Evolutionary conservation across 1,139 yeast genomes (phyloP).

Genomic region (Yueomyces sp.): DNA sequence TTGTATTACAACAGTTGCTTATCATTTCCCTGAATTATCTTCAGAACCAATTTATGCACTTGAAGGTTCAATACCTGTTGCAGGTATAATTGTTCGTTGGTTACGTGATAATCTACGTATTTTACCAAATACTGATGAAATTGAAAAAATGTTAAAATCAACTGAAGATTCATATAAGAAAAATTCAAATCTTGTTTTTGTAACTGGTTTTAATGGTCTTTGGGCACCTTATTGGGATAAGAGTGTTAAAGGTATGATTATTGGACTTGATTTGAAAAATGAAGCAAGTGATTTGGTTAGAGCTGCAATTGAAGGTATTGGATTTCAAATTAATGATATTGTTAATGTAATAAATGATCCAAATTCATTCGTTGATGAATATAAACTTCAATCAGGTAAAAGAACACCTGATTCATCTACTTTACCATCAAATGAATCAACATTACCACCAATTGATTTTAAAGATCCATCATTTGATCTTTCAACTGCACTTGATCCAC

Average conservation of each 20-base stretch:
- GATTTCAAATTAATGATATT: slow-evolving; percentile 87
- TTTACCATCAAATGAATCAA: not conserved
- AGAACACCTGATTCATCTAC: not conserved
- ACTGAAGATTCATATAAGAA: slow-evolving; percentile 71
- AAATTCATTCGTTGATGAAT: slow-evolving; percentile 27
- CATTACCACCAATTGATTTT: slow-evolving; percentile 19
- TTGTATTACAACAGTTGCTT: slow-evolving; percentile 69
- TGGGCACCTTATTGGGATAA: slow-evolving; percentile 97
- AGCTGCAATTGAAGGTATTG: slow-evolving; percentile 91
- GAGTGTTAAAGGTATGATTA: slow-evolving; percentile 83
- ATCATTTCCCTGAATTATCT: slow-evolving; percentile 66
- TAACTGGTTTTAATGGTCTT: slow-evolving; percentile 88
- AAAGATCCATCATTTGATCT: not conserved
- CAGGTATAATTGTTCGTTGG: slow-evolving; percentile 94
- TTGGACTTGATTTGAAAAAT: slow-evolving; percentile 86
- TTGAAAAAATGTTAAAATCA: slow-evolving; percentile 80
- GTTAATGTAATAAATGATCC: slow-evolving; percentile 70
- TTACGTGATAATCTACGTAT: slow-evolving; percentile 79
- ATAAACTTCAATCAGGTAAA: not conserved
- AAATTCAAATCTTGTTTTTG: slow-evolving; percentile 50
- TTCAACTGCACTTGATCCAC: not conserved
- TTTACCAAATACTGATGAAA: slow-evolving; percentile 71
- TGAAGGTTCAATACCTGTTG: slow-evolving; percentile 94
- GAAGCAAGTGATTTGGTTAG: slow-evolving; percentile 80
- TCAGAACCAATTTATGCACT: slow-evolving; percentile 69